phyloP scores from a whole-genome alignment of 306 rosid species.

The Carpinus fangiana region DNA sequence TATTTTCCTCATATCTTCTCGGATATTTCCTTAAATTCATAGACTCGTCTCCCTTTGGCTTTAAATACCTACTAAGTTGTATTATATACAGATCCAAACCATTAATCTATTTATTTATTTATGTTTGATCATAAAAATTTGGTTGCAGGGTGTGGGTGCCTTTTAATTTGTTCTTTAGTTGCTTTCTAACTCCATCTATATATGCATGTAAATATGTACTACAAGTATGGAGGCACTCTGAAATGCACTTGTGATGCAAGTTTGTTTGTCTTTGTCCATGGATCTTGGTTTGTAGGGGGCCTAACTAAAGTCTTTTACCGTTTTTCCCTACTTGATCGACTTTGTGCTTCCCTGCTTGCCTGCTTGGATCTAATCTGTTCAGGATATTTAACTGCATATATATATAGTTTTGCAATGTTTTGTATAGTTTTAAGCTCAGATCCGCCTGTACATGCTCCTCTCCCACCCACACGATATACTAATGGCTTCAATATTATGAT shows the following conservation, averaged over 20 bases:
- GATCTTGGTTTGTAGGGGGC: neutral
- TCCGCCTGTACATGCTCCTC: neutral
- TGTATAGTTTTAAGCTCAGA: constrained; percentile 3
- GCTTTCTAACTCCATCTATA: neutral
- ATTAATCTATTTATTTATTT: neutral
- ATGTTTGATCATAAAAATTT: neutral
- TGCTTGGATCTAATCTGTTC: neutral
- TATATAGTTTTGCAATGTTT: neutral
- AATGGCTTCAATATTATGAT: neutral
- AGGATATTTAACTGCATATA: no score
- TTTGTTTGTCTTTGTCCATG: constrained; percentile 2
- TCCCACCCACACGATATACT: neutral
- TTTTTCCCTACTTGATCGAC: neutral
- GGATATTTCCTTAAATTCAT: neutral
- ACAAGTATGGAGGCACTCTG: neutral
- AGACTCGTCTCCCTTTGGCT: neutral
- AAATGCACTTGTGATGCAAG: neutral
- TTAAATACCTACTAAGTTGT: neutral
- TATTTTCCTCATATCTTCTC: neutral
- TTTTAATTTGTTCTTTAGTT: neutral
- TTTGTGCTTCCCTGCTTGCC: neutral
- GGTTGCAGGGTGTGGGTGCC: neutral
- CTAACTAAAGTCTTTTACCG: neutral
- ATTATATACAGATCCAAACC: no score
- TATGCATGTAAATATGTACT: neutral